These are phyloP conservation scores for Lasiosphaeriaceae sp. DNA, from an alignment of 495 filamentous ascomycete genomes.

Conservation along the genomic window DNA sequence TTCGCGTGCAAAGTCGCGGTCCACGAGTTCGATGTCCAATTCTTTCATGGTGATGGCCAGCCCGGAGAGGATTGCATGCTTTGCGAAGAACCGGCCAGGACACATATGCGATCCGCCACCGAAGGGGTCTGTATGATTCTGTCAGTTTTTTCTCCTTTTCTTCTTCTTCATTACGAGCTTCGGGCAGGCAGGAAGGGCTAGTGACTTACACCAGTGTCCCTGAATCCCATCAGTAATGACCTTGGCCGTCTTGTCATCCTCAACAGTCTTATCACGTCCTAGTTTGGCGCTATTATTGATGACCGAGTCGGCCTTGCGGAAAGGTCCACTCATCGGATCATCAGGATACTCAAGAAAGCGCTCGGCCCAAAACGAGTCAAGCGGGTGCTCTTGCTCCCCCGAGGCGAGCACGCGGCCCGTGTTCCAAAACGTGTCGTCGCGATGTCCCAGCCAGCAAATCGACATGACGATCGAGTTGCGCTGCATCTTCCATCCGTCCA, in stretches of 20 bases:
- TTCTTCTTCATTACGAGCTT: too few relatives aligned
- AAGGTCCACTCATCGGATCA: conserved; percentile 31
- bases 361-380: conserved; percentile 38
- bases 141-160: too few relatives aligned
- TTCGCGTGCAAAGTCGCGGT: conserved; percentile 3
- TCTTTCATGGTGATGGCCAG: conserved; percentile 29
- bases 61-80: conserved; percentile 33
- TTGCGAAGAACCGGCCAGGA: conserved; percentile 41
- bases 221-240: conserved; percentile 15
- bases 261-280: conserved; percentile 2
- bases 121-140: conserved; percentile 26
- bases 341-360: conserved; percentile 34
- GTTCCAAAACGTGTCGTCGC: conserved; percentile 27
- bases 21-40: conserved; percentile 23
- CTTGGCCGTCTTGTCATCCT: conserved; percentile 17
- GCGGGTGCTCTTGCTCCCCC: conserved; percentile 18
- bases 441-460: conserved; percentile 18
- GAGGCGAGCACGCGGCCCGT: conserved; percentile 9
- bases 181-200: too few relatives aligned
- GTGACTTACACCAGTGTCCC: conserved; percentile 14
- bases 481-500: conserved; percentile 21
- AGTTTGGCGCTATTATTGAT: neutral
- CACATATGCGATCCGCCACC: conserved; percentile 40
- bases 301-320: conserved; percentile 9
- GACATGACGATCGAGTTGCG: conserved; percentile 16